These are phyloP conservation scores for Curvularia sp. DNA, from an alignment of 2,329 filamentous ascomycete species.

Conservation along the genomic window DNA sequence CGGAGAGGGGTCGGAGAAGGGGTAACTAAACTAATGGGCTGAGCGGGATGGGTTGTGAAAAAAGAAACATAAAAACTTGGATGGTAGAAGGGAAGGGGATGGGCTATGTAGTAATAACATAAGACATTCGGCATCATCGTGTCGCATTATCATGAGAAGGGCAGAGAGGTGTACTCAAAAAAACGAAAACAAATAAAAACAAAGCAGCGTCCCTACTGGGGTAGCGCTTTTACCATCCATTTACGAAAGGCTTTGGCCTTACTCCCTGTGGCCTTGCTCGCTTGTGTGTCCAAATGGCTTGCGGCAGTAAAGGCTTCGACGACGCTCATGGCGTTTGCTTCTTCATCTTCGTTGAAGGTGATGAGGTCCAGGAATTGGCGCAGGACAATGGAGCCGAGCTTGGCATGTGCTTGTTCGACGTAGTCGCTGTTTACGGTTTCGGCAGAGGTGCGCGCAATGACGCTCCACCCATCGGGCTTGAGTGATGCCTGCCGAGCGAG, in stretches of 20 bases:
- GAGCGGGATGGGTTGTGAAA: constrained; percentile 18
- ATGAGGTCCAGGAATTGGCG: constrained; percentile 38
- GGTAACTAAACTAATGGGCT: constrained; percentile 15
- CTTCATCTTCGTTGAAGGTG: constrained; percentile 31
- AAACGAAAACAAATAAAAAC: constrained; percentile 9
- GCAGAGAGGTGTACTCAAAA: constrained; percentile 14
- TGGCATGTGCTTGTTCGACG: constrained; percentile 33
- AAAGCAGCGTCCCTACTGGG: constrained; percentile 10
- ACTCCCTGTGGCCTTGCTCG: constrained; percentile 22
- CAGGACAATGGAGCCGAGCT: constrained; percentile 39
- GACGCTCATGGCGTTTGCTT: constrained; percentile 28
- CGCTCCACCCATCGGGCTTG: constrained; percentile 34
- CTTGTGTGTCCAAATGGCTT: constrained; percentile 35
- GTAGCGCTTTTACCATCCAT: constrained; percentile 29
- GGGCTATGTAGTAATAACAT: constrained; percentile 23
- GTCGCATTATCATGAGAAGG: constrained; percentile 24
- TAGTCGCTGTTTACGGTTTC: constrained; percentile 32
- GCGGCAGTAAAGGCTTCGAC: constrained; percentile 42
- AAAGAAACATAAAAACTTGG: constrained; percentile 8
- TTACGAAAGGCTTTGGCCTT: constrained; percentile 38
- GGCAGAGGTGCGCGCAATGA: constrained; percentile 34
- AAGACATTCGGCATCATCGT: constrained; percentile 24
- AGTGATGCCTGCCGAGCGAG: constrained; percentile 35
- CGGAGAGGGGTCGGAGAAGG: constrained; percentile 6
- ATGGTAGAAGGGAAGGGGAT: constrained; percentile 11